Evolutionary conservation across 2,329 filamentous ascomycete genomes (phyloP).

Genomic region (Colletotrichum viniferum): DNA sequence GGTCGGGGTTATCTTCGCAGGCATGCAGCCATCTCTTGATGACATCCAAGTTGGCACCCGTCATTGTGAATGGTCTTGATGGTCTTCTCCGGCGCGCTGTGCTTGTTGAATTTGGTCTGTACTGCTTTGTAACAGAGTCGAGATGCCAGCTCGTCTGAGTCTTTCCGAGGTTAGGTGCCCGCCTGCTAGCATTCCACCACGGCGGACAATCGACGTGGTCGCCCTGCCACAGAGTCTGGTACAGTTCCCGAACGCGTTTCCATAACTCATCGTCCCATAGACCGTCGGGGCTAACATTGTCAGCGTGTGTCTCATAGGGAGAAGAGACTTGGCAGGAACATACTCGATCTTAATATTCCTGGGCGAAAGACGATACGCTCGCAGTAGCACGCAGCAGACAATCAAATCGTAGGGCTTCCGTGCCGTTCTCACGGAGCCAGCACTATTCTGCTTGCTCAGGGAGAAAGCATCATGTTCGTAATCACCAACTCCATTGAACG

Average conservation of each 20-base stretch:
- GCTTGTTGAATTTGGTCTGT: not conserved
- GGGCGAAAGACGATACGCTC: not conserved
- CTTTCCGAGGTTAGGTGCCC: not conserved
- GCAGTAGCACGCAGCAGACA: not conserved
- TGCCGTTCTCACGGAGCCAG: not conserved
- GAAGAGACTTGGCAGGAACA: not conserved
- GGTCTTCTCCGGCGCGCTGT: not conserved
- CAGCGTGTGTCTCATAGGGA: not conserved
- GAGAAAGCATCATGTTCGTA: not conserved
- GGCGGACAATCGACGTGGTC: not conserved
- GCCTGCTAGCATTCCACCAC: not conserved
- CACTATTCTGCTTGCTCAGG: not conserved
- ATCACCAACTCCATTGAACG: not conserved
- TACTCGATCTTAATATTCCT: not conserved
- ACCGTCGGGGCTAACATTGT: not conserved
- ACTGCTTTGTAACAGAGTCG: not conserved
- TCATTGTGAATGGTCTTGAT: not conserved
- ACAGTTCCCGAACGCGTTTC: not conserved
- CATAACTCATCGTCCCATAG: not conserved
- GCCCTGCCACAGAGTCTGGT: not conserved
- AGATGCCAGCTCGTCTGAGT: not conserved
- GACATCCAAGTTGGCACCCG: not conserved
- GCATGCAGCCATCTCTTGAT: not conserved
- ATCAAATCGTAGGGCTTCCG: not conserved
- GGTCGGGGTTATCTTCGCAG: not conserved